Evolutionary conservation across 2,329 filamentous ascomycete genomes (phyloP).

Genomic region (Geosmithia flava): DNA sequence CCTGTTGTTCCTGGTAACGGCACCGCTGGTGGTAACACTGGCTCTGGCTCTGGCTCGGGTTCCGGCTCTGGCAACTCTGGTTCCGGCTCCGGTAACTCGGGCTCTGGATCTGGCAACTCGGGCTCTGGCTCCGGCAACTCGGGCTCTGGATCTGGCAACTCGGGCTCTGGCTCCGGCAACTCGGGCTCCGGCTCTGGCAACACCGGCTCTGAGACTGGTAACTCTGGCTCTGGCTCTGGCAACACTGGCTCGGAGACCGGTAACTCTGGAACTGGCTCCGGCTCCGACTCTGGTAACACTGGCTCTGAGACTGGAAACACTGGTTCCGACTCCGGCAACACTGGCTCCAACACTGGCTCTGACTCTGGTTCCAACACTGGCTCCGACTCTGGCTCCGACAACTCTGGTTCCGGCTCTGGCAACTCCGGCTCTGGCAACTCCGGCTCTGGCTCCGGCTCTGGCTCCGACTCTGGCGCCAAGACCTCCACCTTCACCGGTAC

Average conservation of each 20-base stretch:
- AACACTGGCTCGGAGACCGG: no score
- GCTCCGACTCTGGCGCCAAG: constrained; percentile 27
- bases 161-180: no score
- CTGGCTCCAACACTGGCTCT: no score
- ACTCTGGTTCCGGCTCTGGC: neutral
- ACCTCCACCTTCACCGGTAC: constrained; percentile 31
- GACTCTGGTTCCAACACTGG: no score
- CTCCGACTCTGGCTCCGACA: no score
- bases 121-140: neutral
- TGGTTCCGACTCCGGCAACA: constrained; percentile 25
- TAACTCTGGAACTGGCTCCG: neutral
- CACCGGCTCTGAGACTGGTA: constrained; percentile 4
- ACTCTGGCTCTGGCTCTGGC: neutral
- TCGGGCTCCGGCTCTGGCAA: constrained; percentile 5
- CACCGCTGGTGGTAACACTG: neutral
- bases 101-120: no score
- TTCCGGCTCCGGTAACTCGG: neutral
- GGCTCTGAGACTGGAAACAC: no score
- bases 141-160: no score
- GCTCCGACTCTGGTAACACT: constrained; percentile 4
- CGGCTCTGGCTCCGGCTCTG: constrained; percentile 5
- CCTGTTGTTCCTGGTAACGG: neutral
- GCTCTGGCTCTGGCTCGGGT: neutral
- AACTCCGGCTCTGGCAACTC: neutral
- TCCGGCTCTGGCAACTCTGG: neutral